Evolutionary conservation across 768 basidiomycete species (phyloP).

Genomic region (Kwoniella dendrophila): DNA sequence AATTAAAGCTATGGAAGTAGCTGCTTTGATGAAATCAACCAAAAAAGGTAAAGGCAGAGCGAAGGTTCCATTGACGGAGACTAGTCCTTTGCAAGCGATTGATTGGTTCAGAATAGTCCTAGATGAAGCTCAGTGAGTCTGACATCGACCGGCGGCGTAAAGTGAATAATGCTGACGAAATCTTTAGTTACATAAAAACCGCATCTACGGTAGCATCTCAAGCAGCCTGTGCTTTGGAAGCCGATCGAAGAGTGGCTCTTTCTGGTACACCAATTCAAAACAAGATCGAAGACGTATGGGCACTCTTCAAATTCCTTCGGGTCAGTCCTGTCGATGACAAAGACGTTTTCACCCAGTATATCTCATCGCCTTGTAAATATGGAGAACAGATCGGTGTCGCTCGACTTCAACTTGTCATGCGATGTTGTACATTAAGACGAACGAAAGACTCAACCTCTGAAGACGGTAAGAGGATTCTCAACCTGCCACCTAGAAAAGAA

Average conservation of each 20-base stretch:
- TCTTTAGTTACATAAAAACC: constrained; percentile 87
- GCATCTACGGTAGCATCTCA: constrained; percentile 89
- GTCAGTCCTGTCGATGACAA: constrained; percentile 91
- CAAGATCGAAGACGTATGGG: constrained; percentile 96
- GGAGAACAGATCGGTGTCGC: constrained; percentile 80
- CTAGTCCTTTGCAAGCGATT: constrained; percentile 86
- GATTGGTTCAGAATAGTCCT: constrained; percentile 96
- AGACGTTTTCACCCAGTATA: constrained; percentile 85
- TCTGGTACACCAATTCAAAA: constrained; percentile 99
- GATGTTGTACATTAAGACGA: constrained; percentile 90
- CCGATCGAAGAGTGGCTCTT: constrained; percentile 87
- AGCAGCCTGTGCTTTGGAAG: constrained; percentile 90
- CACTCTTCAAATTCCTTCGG: constrained; percentile 92
- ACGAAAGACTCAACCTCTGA: constrained; percentile 85
- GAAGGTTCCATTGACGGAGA: constrained; percentile 60
- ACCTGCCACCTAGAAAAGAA: constrained; percentile 87
- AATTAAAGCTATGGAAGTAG: constrained; percentile 53
- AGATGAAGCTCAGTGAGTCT: constrained; percentile 93
- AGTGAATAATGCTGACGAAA: constrained; percentile 5
- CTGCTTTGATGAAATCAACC: constrained; percentile 64
- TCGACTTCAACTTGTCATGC: constrained; percentile 95
- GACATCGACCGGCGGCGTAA: not conserved
- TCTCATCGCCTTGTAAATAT: constrained; percentile 89
- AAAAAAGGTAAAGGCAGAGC: constrained; percentile 62
- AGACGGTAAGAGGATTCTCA: constrained; percentile 80